Conservation (phyloP, 129 eudicot species). For the Heracleum sosnowskyi region DNA sequence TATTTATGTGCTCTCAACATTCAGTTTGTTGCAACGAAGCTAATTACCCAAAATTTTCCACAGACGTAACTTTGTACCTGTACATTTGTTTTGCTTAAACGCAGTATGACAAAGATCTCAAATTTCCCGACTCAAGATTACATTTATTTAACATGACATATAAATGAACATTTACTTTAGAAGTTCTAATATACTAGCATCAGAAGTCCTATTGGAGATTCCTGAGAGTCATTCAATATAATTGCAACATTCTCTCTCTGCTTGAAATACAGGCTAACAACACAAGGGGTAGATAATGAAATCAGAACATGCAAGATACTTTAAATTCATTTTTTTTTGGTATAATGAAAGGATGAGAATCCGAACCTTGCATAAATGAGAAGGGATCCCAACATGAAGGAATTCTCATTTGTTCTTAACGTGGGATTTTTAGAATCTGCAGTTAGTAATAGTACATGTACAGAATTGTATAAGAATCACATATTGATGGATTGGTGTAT, state of each 20-base stretch:
- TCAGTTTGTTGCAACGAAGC: too few species aligned
- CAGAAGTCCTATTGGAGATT: background rate
- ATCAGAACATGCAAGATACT: background rate
- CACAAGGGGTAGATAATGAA: background rate
- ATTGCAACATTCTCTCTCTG: background rate
- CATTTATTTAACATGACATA: too few species aligned
- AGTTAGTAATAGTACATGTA: constrained; percentile 5
- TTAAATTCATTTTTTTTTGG: background rate
- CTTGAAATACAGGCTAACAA: background rate
- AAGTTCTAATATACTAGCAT: background rate
- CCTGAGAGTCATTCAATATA: background rate
- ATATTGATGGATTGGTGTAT: background rate
- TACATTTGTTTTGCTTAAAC: too few species aligned
- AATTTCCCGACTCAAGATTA: background rate
- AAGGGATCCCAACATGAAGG: constrained; percentile 85
- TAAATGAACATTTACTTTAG: background rate
- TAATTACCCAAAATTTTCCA: too few species aligned
- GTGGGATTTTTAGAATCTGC: constrained; percentile 60
- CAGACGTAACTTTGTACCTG: too few species aligned
- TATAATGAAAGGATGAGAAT: constrained; percentile 1
- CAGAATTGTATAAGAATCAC: background rate
- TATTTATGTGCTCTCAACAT: too few species aligned
- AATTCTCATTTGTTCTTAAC: constrained; percentile 54
- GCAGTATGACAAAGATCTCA: too few species aligned
- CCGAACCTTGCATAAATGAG: constrained; percentile 78